phyloP scores from a whole-genome alignment of 1,139 yeast genomes.

The Pneumocystis canis region DNA sequence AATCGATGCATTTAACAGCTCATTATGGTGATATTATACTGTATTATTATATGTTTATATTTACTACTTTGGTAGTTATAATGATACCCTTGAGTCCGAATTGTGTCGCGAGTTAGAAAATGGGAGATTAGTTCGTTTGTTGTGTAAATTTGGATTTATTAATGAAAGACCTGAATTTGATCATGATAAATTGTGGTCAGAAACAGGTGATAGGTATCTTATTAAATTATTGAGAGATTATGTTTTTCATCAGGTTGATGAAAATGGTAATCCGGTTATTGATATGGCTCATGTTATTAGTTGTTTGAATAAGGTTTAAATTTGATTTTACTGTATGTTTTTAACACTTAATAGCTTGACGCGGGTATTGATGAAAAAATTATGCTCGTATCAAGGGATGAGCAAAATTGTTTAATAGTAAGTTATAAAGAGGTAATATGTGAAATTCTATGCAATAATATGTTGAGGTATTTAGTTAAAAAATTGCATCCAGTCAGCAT shows the following conservation, averaged over 20 bases:
- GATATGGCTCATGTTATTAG: constrained; percentile 73
- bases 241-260: constrained; percentile 73
- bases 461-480: constrained; percentile 51
- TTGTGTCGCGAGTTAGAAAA: constrained; percentile 70
- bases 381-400: constrained; percentile 68
- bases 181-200: constrained; percentile 49
- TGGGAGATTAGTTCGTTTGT: constrained; percentile 66
- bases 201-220: constrained; percentile 62
- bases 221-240: constrained; percentile 68
- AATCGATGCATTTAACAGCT: constrained; percentile 35
- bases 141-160: constrained; percentile 67
- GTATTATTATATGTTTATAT: background rate
- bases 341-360: constrained; percentile 35
- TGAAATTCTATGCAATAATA: background rate
- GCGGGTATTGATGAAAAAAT: constrained; percentile 81
- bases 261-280: constrained; percentile 57
- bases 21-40: constrained; percentile 28
- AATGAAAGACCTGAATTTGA: constrained; percentile 59
- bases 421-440: constrained; percentile 45
- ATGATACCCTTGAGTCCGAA: constrained; percentile 54
- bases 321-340: background rate
- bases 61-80: constrained; percentile 19
- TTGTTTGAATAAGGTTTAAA: constrained; percentile 47
- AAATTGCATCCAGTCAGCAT: constrained; percentile 52
- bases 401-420: constrained; percentile 62